Evolutionary conservation across 2,329 filamentous ascomycete genomes (phyloP), one percentile per base, ranked within the genome.

Genomic region (Byssothecium circinans): DNA sequence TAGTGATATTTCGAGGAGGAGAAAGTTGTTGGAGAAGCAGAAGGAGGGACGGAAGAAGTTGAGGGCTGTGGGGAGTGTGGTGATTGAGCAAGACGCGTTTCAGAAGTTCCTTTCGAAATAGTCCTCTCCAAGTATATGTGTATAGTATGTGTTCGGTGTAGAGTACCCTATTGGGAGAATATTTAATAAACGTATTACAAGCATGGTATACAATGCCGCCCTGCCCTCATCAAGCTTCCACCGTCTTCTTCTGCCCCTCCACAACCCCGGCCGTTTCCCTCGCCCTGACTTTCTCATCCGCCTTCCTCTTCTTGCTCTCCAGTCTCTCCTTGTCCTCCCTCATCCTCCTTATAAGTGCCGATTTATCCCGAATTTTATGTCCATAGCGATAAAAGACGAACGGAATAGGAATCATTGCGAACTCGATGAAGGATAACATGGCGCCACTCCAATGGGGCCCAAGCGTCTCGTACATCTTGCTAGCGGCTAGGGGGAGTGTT

Each of bases 1-100:
- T 0, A 88, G 87, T 52, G 94, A 99, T 74, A 82, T 95, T 14
- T 84, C 84, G 3, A 78, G 94, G 49, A 81, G 91, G 30, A 82
- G 85, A 63, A 99, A 99, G 73, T 72, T 99, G 56, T 74, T 99
- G 10, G 92, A 97, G 75, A 96, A 92, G 78, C 94, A 99, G 73
- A 99, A 99, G 75, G 91, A 91, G 57, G 94, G 94, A 0, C 81
- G 91, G 46, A 96, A 96, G 81, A 88, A 87, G 71, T 74, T 99
- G 49, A 83, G 89, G 49, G 82, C 87, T 1, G 86, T 91, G 4
- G 76, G 94, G 0, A 96, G 95, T 66, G 91, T 99, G 1, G 81
- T 91, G n/a, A 97, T 99, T 69, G 91, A 97, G 52, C 91, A 96
- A 62, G 88, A 90, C 58, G 91, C 91, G 2, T 99, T 97, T 68